Evolutionary conservation across 169 alveolate genomes (phyloP).

Genomic region (Cryptosporidium baileyi): DNA sequence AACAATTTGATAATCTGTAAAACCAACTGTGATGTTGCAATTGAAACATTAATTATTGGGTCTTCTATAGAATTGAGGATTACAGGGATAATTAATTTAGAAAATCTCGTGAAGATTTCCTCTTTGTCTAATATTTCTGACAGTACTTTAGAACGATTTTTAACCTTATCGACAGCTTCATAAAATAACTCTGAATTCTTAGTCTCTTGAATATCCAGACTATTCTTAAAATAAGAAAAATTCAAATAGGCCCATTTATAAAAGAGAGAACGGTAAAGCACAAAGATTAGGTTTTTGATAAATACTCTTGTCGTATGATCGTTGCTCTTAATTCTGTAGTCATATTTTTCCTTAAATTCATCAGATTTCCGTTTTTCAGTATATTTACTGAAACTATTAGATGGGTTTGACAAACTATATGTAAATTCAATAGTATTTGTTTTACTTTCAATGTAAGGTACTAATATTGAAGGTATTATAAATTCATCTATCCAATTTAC

Average conservation of each 20-base stretch:
- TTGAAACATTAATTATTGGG: slow-evolving; percentile 31
- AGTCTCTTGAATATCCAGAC: neutral
- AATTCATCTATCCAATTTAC: slow-evolving; percentile 28
- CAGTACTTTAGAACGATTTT: neutral
- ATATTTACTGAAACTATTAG: neutral
- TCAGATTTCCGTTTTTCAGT: neutral
- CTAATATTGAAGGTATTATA: slow-evolving; percentile 11
- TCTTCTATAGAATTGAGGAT: slow-evolving; percentile 1
- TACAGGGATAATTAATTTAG: slow-evolving; percentile 31
- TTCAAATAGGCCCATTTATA: slow-evolving; percentile 38
- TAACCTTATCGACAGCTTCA: neutral
- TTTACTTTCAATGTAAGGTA: slow-evolving; percentile 14
- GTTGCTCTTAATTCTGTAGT: neutral
- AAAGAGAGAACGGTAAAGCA: slow-evolving; percentile 22
- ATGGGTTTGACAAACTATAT: neutral
- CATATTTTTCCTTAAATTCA: slow-evolving; percentile 3
- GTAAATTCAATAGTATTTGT: slow-evolving; percentile 24
- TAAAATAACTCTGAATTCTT: neutral
- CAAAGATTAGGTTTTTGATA: slow-evolving; percentile 1
- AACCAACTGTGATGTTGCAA: slow-evolving; percentile 3
- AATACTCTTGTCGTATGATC: slow-evolving; percentile 17
- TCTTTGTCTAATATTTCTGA: slow-evolving; percentile 10
- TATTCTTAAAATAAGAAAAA: neutral
- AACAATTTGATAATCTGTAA: slow-evolving; percentile 30
- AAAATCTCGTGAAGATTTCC: slow-evolving; percentile 2